phyloP scores from a whole-genome alignment of 2,329 filamentous ascomycete species.

The Beauveria caledonica region DNA sequence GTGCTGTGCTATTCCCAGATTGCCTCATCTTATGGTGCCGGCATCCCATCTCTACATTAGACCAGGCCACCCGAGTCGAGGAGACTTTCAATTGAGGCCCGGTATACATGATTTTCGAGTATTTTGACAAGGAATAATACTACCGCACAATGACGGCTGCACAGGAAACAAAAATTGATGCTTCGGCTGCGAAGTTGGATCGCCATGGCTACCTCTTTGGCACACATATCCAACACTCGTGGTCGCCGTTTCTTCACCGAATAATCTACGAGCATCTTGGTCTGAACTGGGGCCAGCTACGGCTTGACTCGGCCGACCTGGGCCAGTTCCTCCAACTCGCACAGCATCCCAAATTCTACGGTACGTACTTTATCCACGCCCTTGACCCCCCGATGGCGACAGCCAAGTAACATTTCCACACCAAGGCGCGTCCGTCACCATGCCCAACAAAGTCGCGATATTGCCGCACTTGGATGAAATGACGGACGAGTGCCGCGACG shows the following conservation, averaged over 20 bases:
- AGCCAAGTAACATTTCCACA: neutral
- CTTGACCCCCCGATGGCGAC: too few relatives aligned
- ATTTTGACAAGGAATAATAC: neutral
- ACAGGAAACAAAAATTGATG: neutral
- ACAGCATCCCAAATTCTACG: constrained; percentile 52
- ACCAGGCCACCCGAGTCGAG: neutral
- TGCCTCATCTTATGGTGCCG: too few relatives aligned
- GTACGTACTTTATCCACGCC: constrained; percentile 25
- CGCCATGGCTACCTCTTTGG: constrained; percentile 49
- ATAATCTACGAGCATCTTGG: constrained; percentile 43
- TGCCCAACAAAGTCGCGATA: constrained; percentile 77
- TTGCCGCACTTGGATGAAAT: constrained; percentile 65
- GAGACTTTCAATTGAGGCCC: neutral
- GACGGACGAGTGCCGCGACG: constrained; percentile 62
- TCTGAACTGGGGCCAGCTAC: constrained; percentile 42
- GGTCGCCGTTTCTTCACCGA: constrained; percentile 47
- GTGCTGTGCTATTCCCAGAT: neutral
- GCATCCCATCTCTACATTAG: neutral
- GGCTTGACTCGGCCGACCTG: constrained; percentile 45
- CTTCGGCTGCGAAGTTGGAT: constrained; percentile 24
- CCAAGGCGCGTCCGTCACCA: constrained; percentile 63
- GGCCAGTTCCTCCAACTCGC: constrained; percentile 41
- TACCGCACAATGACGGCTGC: neutral
- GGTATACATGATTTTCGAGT: neutral
- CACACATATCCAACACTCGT: constrained; percentile 45